Evolutionary conservation across 1,284 basidiomycete genomes (phyloP).

Genomic region (Moesziomyces aphidis): DNA sequence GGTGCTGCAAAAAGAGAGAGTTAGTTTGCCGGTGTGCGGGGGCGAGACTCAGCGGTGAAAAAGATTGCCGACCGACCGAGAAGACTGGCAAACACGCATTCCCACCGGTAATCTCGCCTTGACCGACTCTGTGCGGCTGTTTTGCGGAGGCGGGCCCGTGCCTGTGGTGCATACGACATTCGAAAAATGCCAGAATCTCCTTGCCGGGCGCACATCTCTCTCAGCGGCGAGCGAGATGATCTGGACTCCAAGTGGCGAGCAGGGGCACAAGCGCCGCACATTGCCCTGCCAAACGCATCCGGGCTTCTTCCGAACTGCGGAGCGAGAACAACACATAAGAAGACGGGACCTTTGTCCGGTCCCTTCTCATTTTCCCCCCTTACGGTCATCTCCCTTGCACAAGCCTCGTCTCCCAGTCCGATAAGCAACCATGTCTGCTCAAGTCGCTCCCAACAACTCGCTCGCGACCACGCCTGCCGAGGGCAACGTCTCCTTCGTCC

Average conservation of each 20-base stretch:
- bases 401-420: neutral
- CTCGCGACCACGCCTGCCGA: slow-evolving; percentile 53
- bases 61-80: slow-evolving; percentile 33
- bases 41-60: slow-evolving; percentile 19
- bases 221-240: neutral
- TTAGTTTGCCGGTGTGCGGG: slow-evolving; percentile 40
- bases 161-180: slow-evolving; percentile 16
- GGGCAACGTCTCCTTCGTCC: slow-evolving; percentile 80
- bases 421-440: slow-evolving; percentile 21
- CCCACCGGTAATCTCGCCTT: slow-evolving; percentile 30
- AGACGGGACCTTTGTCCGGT: neutral
- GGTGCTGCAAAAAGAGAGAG: neutral
- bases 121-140: neutral
- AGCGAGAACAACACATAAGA: too few species aligned
- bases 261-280: too few species aligned
- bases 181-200: neutral
- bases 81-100: neutral
- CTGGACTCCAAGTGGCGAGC: neutral
- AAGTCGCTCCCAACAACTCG: slow-evolving; percentile 59
- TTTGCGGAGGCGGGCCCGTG: slow-evolving; percentile 13
- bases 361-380: neutral
- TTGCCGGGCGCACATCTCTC: too few species aligned
- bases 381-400: neutral
- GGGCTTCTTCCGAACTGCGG: too few species aligned
- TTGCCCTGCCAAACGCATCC: too few species aligned